Base-by-base conservation (phyloP, 192 early-diverging fungal genomes). In the Haplosporangium gracile region DNA sequence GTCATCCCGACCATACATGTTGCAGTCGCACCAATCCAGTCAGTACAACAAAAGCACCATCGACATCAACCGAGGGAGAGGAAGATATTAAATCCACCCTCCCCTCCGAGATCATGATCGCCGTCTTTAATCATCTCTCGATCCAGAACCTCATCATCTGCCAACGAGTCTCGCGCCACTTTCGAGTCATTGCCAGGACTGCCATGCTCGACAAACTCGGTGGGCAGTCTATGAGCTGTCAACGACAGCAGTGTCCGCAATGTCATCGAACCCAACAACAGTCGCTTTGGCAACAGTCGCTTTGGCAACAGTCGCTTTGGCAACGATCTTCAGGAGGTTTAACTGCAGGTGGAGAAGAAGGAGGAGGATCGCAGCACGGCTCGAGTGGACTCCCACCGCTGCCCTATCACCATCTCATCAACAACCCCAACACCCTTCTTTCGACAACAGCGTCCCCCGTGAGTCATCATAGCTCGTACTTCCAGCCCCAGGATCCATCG, bases 161-260 rank as follows among this genome's bases (percentile, higher is more conserved):
- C 24, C 83, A 85, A 51, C 47, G 34, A 36, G 83, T 85, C 65
- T 80, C 78, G 34, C 73, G 43, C 7, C 68, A 63, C 7, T 85
- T 85, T 29, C 77, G 83, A 26, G 26, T 53, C n/a, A 36, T 75
- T 9, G 45, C 78, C 2, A 74, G 83, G 4, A 72, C 68, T 0
- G 70, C 72, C 7, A 29, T 85, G 36, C 60, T 85, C 68, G 83
- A 85, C 42, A 85, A 70, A 43, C 53, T 85, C 0, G 74, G 83
- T 4, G 83, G 68, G 5, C 34, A n/a, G 9, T 39, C 49, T 53
- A 47, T 72, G 34, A 36, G 10, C 32, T n/a, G 57, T 11, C 51
- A 68, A 11, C 55, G 77, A 11, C 43, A 32, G 16, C 47, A 53
- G 8, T 80, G 78, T 57, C 47, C 16, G 34, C 60, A 49, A 1